Base-by-base conservation (phyloP, 140 eudicot species). In the Stevia rebaudiana region DNA sequence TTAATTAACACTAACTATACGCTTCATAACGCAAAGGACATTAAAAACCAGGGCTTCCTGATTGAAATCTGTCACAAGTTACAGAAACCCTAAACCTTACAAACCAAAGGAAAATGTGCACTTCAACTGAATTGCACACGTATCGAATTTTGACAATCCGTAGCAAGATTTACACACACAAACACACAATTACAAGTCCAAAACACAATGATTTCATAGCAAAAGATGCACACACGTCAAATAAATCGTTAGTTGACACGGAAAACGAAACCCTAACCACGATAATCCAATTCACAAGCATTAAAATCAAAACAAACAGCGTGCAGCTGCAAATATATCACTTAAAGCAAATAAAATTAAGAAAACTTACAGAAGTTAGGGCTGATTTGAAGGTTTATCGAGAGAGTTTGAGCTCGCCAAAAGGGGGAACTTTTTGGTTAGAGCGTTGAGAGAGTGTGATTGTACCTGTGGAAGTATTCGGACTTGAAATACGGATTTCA, bases 401-500 rank as follows among this genome's bases (percentile, higher is more conserved):
- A 59, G 68, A 39, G 50, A 70, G 44, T 19, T 13, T 18, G 59
- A 28, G 37, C 25, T 68, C 66, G 65, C 23, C 57, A 37, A 74
- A 58, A 46, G 61, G 64, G 74, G 74, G 74, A 65, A 47, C 37
- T 51, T 48, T 48, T 60, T 31, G 44, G 60, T 35, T 28, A 10
- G 53, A 61, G 53, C 15, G 69, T 52, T 22, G 69, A 61, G 76
- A 48, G 76, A 48, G 76, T n/a, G 23, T 46, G 51, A 16, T 46
- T 46, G 51, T 46, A 15, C 9, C 1, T 56, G 57, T 16, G 68
- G 24, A 65, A 23, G 39, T 44, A 53, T 25, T 67, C 79, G 79
- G 79, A 74, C 64, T 74, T 74, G 79, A 67, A 67, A 74, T 40
- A 49, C 74, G 74, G 79, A 59, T 35, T 74, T 67, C 49, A 74